A percentile compares a stretch with the other conserved stretches of the same genome.
Evolutionary conservation across 2,329 filamentous ascomycete genomes (phyloP).

Genomic region (Aspergillus vadensis): DNA sequence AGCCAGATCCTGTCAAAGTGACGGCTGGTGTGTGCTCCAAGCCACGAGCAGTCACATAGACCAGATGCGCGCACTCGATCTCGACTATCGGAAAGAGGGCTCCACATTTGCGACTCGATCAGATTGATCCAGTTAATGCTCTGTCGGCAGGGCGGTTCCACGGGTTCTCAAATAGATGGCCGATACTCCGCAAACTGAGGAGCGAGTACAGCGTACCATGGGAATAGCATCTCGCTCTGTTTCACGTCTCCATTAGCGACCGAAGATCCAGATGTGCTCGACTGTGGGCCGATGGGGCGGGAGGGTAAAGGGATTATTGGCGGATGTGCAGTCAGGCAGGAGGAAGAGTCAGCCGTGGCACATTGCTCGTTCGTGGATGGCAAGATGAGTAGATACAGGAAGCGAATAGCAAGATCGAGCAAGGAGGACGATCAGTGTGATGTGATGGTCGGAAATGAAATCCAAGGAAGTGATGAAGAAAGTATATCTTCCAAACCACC

Average conservation of each 20-base stretch:
- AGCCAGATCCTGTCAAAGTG: not conserved
- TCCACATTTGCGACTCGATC: not conserved
- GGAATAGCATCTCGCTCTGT: not conserved
- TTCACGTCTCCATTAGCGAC: not conserved
- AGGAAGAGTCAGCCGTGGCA: not conserved
- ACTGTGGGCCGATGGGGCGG: not conserved
- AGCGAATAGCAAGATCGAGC: not conserved
- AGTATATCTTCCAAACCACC: not conserved
- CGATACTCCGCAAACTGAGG: not conserved
- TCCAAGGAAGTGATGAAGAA: not conserved
- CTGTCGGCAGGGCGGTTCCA: not conserved
- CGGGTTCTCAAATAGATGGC: not conserved
- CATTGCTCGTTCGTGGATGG: not conserved
- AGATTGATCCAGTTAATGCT: not conserved
- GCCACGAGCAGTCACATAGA: not conserved
- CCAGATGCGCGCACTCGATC: not conserved
- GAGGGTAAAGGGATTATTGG: not conserved
- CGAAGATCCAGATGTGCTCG: not conserved
- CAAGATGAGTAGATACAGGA: not conserved
- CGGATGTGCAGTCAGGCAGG: not conserved
- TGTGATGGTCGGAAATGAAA: not conserved
- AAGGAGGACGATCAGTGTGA: not conserved
- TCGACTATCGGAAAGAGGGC: not conserved
- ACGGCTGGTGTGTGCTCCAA: not conserved
- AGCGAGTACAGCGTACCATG: not conserved